Evolutionary conservation across 1,284 basidiomycete species (phyloP).

Genomic region (Athelia psychrophila): DNA sequence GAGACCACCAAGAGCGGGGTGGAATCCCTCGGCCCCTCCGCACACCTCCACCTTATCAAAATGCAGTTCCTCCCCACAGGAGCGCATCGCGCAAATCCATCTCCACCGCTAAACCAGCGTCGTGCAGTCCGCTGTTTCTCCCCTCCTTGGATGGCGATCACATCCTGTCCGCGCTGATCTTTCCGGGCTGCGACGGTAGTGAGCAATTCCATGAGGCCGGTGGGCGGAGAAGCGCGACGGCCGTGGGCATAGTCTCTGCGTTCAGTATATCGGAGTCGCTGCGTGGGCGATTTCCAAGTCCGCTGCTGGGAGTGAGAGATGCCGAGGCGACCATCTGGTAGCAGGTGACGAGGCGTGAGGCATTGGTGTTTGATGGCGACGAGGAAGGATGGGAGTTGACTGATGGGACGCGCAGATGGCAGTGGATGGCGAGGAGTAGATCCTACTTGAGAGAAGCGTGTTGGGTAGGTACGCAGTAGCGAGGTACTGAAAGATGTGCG

Average conservation of each 20-base stretch:
- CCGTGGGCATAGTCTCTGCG: no score
- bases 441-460: no score
- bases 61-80: conserved; percentile 98
- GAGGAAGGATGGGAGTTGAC: no score
- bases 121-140: conserved; percentile 90
- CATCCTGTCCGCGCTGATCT: conserved; percentile 99
- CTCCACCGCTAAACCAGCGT: conserved; percentile 89
- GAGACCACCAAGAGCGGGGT: conserved; percentile 93
- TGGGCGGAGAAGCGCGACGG: no score
- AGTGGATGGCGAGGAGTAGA: no score
- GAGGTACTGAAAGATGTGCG: no score
- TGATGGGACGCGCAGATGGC: no score
- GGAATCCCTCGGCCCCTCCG: conserved; percentile 81
- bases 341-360: conserved; percentile 91
- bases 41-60: conserved; percentile 92
- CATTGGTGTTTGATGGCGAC: no score
- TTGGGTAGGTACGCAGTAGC: no score
- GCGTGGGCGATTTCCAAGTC: conserved; percentile 97
- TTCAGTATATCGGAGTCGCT: no score
- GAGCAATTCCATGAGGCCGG: conserved; percentile 72
- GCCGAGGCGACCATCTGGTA: conserved; percentile 99
- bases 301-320: conserved; percentile 97
- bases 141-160: conserved; percentile 87
- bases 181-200: conserved; percentile 90
- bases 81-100: conserved; percentile 91